Base-by-base conservation (phyloP, 129 eudicot species). In the Centrapalus pauciflorus region DNA sequence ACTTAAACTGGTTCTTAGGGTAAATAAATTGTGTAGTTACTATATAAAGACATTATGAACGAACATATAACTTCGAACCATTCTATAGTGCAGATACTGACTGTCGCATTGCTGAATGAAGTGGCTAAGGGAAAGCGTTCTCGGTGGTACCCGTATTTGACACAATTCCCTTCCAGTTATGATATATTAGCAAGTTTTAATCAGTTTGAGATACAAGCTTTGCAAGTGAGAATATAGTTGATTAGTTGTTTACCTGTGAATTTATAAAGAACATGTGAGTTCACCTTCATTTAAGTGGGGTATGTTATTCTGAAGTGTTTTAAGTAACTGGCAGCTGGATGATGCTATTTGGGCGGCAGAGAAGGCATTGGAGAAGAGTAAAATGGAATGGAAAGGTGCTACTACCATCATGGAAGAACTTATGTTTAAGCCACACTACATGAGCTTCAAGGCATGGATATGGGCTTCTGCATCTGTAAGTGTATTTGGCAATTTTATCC, bases 381-480 rank as follows among this genome's bases (percentile, higher is more conserved):
- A 80, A 77, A 52, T 38, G 32, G 90, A 89, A 55, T 89, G 97
- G 95, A 55, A 66, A 74, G 79, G 64, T 76, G 93, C 90, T 54
- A 66, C 55, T 64, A 23, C 61, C 1, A 20, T 94, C 41, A 80
- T 94, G 88, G 46, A 65, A 56, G 85, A 86, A 61, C 87, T 89
- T 34, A 50, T 74, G 69, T 65, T 94, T 59, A 94, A 82, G 57
- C 87, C 84, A 57, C 83, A 82, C 51, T 61, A 86, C 35, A 60
- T 50, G 72, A 84, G 84, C 61, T 82, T 86, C 55, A 86, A 79
- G 77, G 97, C 93, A 1, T 94, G 99, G 99, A 84, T 89, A 3
- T 94, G 99, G 99, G 97, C 99, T 61, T 82, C 93, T 65, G 90
- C 90, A 71, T 86, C 97, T 35, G 99, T 94, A 87, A 84, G 93